Evolutionary conservation across 306 rosid genomes (phyloP).

Genomic region (Glycine soja): DNA sequence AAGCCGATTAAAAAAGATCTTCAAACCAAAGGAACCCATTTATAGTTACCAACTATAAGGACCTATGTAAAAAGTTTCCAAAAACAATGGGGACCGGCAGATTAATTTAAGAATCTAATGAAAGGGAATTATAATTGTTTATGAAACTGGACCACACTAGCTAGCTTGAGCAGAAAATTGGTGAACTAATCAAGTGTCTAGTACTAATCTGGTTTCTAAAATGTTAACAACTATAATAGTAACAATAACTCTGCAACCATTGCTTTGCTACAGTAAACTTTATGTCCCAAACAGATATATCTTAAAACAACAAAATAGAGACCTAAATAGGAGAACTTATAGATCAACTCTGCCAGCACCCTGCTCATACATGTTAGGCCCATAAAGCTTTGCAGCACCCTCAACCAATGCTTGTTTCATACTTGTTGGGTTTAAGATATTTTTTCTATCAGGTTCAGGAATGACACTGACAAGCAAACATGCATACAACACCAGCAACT

Average conservation of each 20-base stretch:
- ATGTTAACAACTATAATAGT: not conserved
- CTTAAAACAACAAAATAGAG: conserved; percentile 27
- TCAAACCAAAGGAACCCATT: not conserved
- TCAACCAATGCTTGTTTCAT: conserved; percentile 99
- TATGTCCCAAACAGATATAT: conserved; percentile 12
- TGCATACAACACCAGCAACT: conserved; percentile 95
- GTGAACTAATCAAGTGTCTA: too few species aligned
- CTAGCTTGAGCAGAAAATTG: not conserved
- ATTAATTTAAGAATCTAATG: conserved; percentile 23
- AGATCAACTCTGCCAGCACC: conserved; percentile 99
- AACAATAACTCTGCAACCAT: not conserved
- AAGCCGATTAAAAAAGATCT: not conserved
- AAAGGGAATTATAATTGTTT: not conserved
- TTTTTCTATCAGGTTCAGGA: conserved; percentile 73
- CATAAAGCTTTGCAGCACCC: conserved; percentile 92
- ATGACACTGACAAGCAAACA: conserved; percentile 95
- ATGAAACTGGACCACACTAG: not conserved
- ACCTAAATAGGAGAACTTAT: conserved; percentile 60
- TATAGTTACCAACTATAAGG: not conserved
- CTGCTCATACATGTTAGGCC: conserved; percentile 94
- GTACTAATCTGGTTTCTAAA: not conserved
- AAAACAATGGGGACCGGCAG: not conserved
- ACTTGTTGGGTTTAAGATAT: conserved; percentile 91
- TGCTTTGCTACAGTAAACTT: not conserved
- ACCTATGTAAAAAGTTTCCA: not conserved